Percentiles rank a stretch among this genome's conserved stretches.
Conservation (phyloP, 345 rosid genomes). For the Eucalyptus rudis region DNA sequence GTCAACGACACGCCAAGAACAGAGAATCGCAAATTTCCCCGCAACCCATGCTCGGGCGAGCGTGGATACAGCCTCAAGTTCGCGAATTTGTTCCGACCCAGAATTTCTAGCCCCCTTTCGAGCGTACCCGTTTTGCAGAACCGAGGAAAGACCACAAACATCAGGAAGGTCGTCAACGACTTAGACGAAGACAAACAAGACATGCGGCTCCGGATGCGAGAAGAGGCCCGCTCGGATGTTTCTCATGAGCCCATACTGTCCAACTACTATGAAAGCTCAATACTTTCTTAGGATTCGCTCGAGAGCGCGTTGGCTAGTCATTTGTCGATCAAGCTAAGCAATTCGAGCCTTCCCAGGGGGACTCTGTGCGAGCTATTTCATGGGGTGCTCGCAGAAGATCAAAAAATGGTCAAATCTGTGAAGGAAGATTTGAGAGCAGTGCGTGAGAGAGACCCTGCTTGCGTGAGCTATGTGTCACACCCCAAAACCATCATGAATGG, state of each 20-base stretch:
- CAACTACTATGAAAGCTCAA: conserved; percentile 46
- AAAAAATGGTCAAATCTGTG: conserved; percentile 33
- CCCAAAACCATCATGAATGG: no score
- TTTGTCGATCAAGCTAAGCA: conserved; percentile 54
- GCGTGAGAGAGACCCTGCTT: conserved; percentile 77
- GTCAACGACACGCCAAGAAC: not conserved
- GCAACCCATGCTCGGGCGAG: not conserved
- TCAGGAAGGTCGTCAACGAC: not conserved
- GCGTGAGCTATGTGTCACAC: conserved; percentile 33
- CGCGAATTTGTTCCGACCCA: conserved; percentile 31
- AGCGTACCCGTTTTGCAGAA: not conserved
- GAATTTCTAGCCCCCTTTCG: not conserved
- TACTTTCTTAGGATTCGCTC: conserved; percentile 43
- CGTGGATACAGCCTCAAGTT: conserved; percentile 1
- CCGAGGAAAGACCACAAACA: conserved; percentile 8
- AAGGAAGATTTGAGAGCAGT: conserved; percentile 55
- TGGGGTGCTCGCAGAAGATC: conserved; percentile 33
- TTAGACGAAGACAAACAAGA: conserved; percentile 8
- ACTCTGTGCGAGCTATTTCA: conserved; percentile 54
- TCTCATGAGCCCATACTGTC: conserved; percentile 64
- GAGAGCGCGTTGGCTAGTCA: conserved; percentile 67
- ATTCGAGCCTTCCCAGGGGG: conserved; percentile 38
- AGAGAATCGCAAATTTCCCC: not conserved
- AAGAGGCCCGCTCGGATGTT: conserved; percentile 55
- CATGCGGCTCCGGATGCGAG: conserved; percentile 46